Conservation (phyloP, 495 filamentous ascomycete species). For the Daldinia grandis region DNA sequence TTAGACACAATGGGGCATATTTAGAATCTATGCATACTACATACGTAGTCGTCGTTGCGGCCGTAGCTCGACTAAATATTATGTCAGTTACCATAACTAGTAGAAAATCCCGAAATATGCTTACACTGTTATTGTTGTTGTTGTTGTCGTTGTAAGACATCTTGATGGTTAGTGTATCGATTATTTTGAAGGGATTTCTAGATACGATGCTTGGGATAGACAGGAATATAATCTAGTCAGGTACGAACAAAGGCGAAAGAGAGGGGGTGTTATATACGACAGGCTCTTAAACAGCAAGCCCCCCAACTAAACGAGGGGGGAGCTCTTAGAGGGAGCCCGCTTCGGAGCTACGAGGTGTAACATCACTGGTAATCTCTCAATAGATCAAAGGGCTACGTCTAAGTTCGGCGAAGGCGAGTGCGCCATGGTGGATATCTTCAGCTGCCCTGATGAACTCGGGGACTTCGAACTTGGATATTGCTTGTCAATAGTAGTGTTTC, state of each 20-base stretch:
- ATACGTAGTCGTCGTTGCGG: conserved; percentile 12
- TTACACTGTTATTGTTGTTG: conserved; percentile 33
- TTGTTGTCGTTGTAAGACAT: conserved; percentile 46
- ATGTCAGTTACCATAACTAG: conserved; percentile 10
- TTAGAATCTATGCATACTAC: neutral
- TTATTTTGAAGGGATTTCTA: neutral
- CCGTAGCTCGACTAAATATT: conserved; percentile 34
- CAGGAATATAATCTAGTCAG: neutral
- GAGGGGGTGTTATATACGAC: conserved; percentile 32
- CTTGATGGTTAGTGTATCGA: conserved; percentile 15
- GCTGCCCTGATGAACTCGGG: conserved; percentile 10
- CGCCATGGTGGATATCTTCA: conserved; percentile 33
- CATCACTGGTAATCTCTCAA: conserved; percentile 35
- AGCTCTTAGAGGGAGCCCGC: conserved; percentile 23
- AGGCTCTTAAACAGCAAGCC: conserved; percentile 12
- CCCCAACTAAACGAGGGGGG: conserved; percentile 27
- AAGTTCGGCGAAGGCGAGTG: conserved; percentile 34
- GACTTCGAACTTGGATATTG: conserved; percentile 13
- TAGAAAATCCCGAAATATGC: neutral
- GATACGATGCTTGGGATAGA: neutral
- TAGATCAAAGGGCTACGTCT: conserved; percentile 37
- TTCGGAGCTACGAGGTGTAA: conserved; percentile 17
- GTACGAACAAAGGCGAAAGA: neutral
- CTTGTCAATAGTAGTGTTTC: conserved; percentile 12
- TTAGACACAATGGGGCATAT: neutral